Conservation (phyloP, 192 early-diverging fungal genomes). For the Umbelopsis ramanniana region DNA sequence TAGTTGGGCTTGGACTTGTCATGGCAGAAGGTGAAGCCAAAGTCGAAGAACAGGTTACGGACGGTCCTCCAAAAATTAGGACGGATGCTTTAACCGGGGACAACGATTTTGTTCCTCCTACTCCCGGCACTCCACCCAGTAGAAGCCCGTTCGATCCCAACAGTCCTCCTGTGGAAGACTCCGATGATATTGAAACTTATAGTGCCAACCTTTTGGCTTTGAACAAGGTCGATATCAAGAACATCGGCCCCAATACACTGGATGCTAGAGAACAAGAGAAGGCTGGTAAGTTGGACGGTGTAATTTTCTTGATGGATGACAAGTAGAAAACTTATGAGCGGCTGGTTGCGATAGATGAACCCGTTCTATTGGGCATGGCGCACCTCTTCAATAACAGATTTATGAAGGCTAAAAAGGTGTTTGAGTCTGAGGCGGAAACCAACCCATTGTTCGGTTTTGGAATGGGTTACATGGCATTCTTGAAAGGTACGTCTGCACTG, state of each 20-base stretch:
- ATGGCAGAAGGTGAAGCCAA: not conserved
- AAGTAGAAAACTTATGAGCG: not conserved
- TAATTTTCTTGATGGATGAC: not conserved
- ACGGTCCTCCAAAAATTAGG: not conserved
- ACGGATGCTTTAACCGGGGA: constrained; percentile 1
- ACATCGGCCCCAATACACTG: constrained; percentile 19
- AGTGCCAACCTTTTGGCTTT: constrained; percentile 24
- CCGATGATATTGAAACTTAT: constrained; percentile 25
- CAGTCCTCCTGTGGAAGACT: not conserved
- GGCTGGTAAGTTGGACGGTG: not conserved
- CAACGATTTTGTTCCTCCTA: constrained; percentile 24
- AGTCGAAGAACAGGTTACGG: not conserved
- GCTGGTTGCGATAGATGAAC: constrained; percentile 11
- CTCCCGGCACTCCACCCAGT: constrained; percentile 24
- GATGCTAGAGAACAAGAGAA: constrained; percentile 28
- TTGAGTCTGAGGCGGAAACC: constrained; percentile 17
- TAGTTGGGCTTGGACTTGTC: not conserved
- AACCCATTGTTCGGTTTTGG: constrained; percentile 12
- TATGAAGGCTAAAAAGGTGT: constrained; percentile 17
- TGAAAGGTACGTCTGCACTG: constrained; percentile 21
- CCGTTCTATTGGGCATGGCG: constrained; percentile 8
- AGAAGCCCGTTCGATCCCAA: not conserved
- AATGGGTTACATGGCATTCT: constrained; percentile 30
- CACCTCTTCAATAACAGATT: constrained; percentile 25
- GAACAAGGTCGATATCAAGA: constrained; percentile 26